Percentiles rank a stretch among this genome's conserved stretches.
phyloP scores from a whole-genome alignment of 495 filamentous ascomycete species.

The Trichoderma asperelloides region DNA sequence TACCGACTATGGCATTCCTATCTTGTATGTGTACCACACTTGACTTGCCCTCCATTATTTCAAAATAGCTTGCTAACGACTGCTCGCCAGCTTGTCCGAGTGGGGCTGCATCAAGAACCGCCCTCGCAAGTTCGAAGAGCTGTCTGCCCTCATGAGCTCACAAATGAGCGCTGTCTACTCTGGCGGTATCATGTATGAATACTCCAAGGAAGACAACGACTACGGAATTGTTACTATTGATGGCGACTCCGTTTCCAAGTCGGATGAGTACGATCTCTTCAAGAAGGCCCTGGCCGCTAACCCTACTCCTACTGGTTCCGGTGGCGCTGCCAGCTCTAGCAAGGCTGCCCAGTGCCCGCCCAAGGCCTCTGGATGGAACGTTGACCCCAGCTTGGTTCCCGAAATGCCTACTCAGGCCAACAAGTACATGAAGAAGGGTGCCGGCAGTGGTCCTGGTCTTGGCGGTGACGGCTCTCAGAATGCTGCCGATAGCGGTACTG shows the following conservation, averaged over 20 bases:
- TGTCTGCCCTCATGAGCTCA: constrained; percentile 66
- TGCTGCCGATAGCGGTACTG: constrained; percentile 40
- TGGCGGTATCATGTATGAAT: constrained; percentile 93
- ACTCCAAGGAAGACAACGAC: constrained; percentile 64
- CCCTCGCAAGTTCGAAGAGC: constrained; percentile 68
- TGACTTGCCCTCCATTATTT: neutral
- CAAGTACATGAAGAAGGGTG: constrained; percentile 63
- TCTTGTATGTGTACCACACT: constrained; percentile 45
- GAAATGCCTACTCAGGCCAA: constrained; percentile 59
- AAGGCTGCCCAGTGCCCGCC: constrained; percentile 59
- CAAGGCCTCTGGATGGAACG: constrained; percentile 58
- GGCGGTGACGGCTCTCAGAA: constrained; percentile 64
- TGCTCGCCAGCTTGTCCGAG: constrained; percentile 58
- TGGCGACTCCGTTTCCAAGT: constrained; percentile 41
- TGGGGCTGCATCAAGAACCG: constrained; percentile 78
- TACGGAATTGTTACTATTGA: constrained; percentile 73
- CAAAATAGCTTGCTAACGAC: neutral
- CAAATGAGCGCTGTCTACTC: constrained; percentile 92
- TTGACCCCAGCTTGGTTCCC: constrained; percentile 56
- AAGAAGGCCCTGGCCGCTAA: constrained; percentile 54
- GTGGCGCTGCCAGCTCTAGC: constrained; percentile 64
- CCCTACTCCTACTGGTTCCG: constrained; percentile 59
- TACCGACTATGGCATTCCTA: constrained; percentile 79
- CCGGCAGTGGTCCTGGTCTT: constrained; percentile 65
- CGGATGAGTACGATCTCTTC: constrained; percentile 54